These are phyloP conservation scores for Gossypium herbaceum DNA, from an alignment of 345 rosid genomes.

Conservation along the genomic window DNA sequence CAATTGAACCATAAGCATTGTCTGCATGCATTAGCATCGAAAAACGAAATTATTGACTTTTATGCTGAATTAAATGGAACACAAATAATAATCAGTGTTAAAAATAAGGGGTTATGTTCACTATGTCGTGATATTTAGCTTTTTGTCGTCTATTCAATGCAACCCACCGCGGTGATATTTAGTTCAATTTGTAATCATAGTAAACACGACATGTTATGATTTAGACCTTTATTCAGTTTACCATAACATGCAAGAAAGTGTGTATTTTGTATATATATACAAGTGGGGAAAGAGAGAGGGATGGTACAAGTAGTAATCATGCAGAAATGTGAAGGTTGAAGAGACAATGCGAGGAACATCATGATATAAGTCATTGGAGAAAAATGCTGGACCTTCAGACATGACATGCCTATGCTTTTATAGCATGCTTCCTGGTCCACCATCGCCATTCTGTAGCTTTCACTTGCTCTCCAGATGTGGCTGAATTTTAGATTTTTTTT, in stretches of 20 bases:
- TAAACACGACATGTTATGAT: not conserved
- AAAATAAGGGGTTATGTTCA: not conserved
- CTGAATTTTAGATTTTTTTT: too few relatives aligned
- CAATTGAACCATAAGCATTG: not conserved
- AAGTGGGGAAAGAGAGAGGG: not conserved
- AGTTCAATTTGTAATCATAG: not conserved
- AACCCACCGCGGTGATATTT: not conserved
- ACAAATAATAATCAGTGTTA: not conserved
- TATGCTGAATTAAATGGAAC: not conserved
- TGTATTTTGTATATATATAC: not conserved
- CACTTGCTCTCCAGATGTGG: not conserved
- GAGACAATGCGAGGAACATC: conserved; percentile 9
- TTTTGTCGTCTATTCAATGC: not conserved
- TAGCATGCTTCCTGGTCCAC: conserved; percentile 13
- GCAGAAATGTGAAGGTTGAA: not conserved
- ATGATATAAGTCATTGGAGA: not conserved
- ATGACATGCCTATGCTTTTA: conserved; percentile 6
- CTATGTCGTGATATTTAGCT: not conserved
- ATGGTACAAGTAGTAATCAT: not conserved
- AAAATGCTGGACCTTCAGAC: not conserved
- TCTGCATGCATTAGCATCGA: not conserved
- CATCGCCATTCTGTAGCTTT: not conserved
- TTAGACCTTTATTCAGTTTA: not conserved
- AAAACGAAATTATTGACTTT: not conserved
- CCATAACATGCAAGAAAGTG: not conserved